Conservation (phyloP, 371 early-diverging fungal species). For the Mortierella sp. region DNA sequence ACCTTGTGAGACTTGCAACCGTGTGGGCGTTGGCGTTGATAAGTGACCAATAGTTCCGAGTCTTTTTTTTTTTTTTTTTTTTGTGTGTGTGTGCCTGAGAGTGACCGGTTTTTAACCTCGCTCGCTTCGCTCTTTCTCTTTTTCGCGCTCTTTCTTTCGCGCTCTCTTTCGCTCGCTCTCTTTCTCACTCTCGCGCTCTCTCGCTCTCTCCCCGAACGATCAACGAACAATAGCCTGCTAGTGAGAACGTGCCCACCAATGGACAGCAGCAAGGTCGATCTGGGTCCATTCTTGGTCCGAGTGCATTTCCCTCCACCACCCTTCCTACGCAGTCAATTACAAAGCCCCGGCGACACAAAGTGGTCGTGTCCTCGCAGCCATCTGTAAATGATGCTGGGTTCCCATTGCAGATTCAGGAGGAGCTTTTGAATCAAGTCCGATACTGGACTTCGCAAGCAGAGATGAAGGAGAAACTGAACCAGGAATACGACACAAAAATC, state of each 20-base stretch:
- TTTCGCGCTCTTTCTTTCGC: not conserved
- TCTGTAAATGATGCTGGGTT: slow-evolving; percentile 34
- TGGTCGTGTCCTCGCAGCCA: slow-evolving; percentile 21
- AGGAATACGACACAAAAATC: slow-evolving; percentile 70
- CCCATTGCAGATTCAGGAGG: slow-evolving; percentile 50
- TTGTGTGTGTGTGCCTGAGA: too few relatives aligned
- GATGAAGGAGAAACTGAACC: slow-evolving; percentile 69
- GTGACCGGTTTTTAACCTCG: slow-evolving; percentile 1
- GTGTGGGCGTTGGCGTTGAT: not conserved
- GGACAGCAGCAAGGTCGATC: slow-evolving; percentile 6
- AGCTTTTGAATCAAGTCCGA: slow-evolving; percentile 47
- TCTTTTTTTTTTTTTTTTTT: too few relatives aligned
- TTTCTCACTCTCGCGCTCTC: not conserved
- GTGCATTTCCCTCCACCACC: slow-evolving; percentile 33
- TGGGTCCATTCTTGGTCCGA: slow-evolving; percentile 25
- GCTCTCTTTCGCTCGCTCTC: not conserved
- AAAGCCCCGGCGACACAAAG: slow-evolving; percentile 51
- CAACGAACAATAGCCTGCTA: not conserved
- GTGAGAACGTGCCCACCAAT: too few relatives aligned
- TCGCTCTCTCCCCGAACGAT: not conserved
- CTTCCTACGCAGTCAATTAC: slow-evolving; percentile 37
- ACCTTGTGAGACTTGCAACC: not conserved
- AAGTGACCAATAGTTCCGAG: not conserved
- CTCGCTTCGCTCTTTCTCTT: not conserved
- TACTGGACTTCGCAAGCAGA: slow-evolving; percentile 53